Evolutionary conservation across 176 grass and related monocot genomes (phyloP), one percentile per base, ranked within the genome.

Genomic region (Microstegium vimineum): DNA sequence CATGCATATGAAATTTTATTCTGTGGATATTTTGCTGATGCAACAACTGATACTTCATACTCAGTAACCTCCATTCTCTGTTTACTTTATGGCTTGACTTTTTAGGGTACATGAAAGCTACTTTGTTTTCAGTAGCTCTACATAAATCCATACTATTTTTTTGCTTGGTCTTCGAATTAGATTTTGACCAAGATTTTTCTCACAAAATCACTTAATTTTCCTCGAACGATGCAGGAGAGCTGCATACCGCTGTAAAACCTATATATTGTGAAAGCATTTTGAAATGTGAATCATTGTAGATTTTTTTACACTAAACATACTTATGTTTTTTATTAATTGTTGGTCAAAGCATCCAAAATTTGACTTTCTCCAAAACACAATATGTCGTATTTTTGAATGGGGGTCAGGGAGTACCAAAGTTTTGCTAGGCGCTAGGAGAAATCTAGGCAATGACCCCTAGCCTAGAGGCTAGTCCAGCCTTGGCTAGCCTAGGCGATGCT

Each of bases 21-120:
- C 61, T 27, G 34, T 33, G 17, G 64, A 27, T 83, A 45, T 54
- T n/a, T 75, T 69, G 38, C 45, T 28, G 57, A 27, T 57, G 56
- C 34, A 66, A 5, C 11, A 54, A 56, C 25, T 81, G 57, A 36
- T 75, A 62, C 62, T 69, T 80, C 41, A 69, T 80, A 28, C 71
- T 62, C 47, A 62, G 65, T 31, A 59, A 72, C 38, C 5, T 65
- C 28, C 4, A 2, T 78, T 46, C 60, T 65, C 5, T 74, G 9
- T 74, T 74, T 74, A 33, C 5, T 31, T 31, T 32, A 54, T 34
- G 5, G 8, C 10, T 36, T 57, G 5, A 75, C 31, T 35, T 73
- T 49, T 75, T 16, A 74, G 30, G 20, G 46, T 75, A 10, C 16
- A 30, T 54, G 31, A 56, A 6, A 75, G 72, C n/a, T 6, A 66